A percentile compares a stretch with the other conserved stretches of the same genome.
These are phyloP conservation scores for Populus nigra DNA, from an alignment of 345 rosid species.

Conservation along the genomic window DNA sequence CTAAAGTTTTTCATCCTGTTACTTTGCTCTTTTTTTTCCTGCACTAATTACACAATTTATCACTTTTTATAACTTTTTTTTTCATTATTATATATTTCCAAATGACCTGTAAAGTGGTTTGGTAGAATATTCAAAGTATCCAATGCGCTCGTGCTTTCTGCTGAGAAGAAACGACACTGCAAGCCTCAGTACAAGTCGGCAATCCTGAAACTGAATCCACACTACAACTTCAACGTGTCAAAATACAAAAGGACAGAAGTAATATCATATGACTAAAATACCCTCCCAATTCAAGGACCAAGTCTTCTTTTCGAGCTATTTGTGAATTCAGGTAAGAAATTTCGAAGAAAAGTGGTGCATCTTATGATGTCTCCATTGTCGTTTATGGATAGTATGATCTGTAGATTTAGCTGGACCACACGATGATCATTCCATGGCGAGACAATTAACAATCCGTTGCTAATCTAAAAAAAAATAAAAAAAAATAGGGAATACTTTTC, in stretches of 20 bases:
- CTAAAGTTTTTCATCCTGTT: too few species aligned
- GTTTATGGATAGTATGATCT: too few species aligned
- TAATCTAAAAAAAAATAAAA: too few species aligned
- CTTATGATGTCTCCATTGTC: too few species aligned
- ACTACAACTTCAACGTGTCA: background rate
- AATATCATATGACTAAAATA: background rate
- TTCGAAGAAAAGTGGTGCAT: background rate
- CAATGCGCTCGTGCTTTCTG: background rate
- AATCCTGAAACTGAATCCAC: background rate
- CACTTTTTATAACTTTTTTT: too few species aligned
- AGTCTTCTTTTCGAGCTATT: background rate
- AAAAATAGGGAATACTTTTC: too few species aligned
- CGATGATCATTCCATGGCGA: too few species aligned
- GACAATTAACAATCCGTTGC: too few species aligned
- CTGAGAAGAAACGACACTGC: background rate
- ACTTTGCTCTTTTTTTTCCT: too few species aligned
- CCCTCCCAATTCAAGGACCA: background rate
- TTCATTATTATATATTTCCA: too few species aligned
- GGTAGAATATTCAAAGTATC: background rate
- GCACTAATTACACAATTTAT: too few species aligned
- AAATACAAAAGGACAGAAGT: background rate
- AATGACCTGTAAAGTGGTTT: background rate
- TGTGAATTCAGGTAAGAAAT: background rate
- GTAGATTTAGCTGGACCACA: too few species aligned
- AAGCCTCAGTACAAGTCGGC: background rate